Conservation (phyloP, 2,329 filamentous ascomycete genomes). For the Aspergillus pseudotamarii region DNA sequence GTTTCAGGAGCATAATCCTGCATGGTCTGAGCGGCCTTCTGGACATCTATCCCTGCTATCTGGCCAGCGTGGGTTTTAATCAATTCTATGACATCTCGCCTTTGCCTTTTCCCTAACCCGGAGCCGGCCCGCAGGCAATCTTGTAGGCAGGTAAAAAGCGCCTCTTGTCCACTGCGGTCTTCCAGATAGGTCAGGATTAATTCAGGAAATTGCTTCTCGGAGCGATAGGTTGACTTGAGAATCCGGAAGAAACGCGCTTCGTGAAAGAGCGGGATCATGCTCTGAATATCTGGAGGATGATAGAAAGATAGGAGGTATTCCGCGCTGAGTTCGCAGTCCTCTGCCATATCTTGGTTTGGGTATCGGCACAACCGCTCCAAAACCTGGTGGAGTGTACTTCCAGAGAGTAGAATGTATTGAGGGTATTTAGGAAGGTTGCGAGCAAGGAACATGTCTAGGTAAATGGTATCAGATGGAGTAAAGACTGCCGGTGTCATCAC, state of each 20-base stretch:
- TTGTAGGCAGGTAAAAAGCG: slow-evolving; percentile 76
- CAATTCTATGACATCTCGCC: slow-evolving; percentile 69
- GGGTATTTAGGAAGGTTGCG: slow-evolving; percentile 95
- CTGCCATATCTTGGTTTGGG: slow-evolving; percentile 75
- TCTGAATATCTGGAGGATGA: slow-evolving; percentile 78
- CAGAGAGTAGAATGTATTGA: slow-evolving; percentile 89
- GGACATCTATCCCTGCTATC: slow-evolving; percentile 68
- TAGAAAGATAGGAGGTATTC: slow-evolving; percentile 95
- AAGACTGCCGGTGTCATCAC: slow-evolving; percentile 78
- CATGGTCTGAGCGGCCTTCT: slow-evolving; percentile 66
- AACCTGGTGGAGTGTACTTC: slow-evolving; percentile 79
- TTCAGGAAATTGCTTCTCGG: slow-evolving; percentile 76
- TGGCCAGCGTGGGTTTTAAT: slow-evolving; percentile 67
- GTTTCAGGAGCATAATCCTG: slow-evolving; percentile 64
- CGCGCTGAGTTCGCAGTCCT: slow-evolving; percentile 94
- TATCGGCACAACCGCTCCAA: slow-evolving; percentile 82
- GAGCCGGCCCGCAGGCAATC: slow-evolving; percentile 71
- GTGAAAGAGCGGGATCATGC: slow-evolving; percentile 75
- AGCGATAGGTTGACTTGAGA: slow-evolving; percentile 82
- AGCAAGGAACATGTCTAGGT: slow-evolving; percentile 97
- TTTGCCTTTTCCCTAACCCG: slow-evolving; percentile 68
- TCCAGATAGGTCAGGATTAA: slow-evolving; percentile 83
- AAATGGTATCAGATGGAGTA: slow-evolving; percentile 79
- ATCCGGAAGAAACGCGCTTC: slow-evolving; percentile 87
- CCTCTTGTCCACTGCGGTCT: slow-evolving; percentile 73